Evolutionary conservation across 192 early-diverging fungal species (phyloP).

Genomic region (Podila epigama): DNA sequence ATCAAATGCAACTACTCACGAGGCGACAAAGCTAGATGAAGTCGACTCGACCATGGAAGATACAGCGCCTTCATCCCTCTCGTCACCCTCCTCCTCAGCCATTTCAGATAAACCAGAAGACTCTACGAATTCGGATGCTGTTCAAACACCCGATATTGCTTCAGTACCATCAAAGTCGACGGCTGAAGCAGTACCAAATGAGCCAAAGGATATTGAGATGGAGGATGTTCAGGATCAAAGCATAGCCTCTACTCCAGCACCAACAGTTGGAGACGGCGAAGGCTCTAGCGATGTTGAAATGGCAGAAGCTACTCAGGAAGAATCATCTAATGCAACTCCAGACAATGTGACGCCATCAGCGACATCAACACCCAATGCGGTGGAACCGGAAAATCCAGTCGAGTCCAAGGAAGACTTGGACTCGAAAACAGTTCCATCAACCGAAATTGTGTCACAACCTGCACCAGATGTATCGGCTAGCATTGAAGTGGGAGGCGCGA

Average conservation of each 20-base stretch:
- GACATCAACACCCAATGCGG: no score
- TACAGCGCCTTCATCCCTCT: conserved; percentile 6
- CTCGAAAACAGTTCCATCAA: no score
- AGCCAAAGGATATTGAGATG: conserved; percentile 29
- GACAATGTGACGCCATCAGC: neutral
- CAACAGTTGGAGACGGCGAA: neutral
- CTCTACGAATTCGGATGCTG: no score
- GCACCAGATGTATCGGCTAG: neutral
- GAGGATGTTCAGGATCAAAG: conserved; percentile 8
- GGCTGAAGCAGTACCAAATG: neutral
- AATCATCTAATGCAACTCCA: neutral
- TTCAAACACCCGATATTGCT: neutral
- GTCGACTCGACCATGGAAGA: neutral
- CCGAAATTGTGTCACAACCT: neutral
- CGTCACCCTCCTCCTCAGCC: conserved; percentile 3
- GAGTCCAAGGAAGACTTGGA: no score
- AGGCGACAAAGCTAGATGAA: neutral
- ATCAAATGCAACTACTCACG: neutral
- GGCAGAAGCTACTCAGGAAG: conserved; percentile 13
- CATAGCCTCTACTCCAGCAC: neutral
- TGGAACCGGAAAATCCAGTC: no score
- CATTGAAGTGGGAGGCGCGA: neutral
- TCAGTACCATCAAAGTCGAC: neutral
- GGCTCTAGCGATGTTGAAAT: conserved; percentile 11
- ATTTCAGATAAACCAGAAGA: conserved; percentile 7